Conservation (phyloP, 192 early-diverging fungal genomes). For the Backusella macrospora region DNA sequence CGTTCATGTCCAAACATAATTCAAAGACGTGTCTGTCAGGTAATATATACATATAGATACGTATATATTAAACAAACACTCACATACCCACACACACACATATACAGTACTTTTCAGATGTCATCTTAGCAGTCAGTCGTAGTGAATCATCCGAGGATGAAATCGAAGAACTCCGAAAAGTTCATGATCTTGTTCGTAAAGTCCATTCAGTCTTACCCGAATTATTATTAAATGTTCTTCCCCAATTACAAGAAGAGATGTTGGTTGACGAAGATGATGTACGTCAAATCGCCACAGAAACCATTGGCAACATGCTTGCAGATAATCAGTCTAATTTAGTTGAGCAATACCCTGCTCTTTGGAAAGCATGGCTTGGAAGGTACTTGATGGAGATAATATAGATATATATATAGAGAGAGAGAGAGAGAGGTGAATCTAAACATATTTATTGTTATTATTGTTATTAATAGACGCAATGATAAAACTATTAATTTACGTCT, state of each 20-base stretch:
- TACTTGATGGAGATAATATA: constrained; percentile 30
- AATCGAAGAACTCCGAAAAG: constrained; percentile 59
- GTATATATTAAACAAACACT: constrained; percentile 22
- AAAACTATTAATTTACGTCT: constrained; percentile 70
- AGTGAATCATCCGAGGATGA: constrained; percentile 50
- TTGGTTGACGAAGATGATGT: constrained; percentile 79
- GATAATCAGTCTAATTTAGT: constrained; percentile 72
- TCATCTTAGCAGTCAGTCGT: constrained; percentile 64
- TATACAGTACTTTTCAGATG: constrained; percentile 83
- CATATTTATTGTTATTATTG: too few relatives aligned
- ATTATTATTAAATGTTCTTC: constrained; percentile 88
- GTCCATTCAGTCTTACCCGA: constrained; percentile 75
- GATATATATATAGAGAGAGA: background rate
- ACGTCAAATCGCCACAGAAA: constrained; percentile 73
- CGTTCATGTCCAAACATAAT: constrained; percentile 73
- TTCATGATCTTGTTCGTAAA: constrained; percentile 82
- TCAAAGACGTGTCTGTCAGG: constrained; percentile 90
- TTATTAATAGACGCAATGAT: constrained; percentile 65
- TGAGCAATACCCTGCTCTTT: constrained; percentile 74
- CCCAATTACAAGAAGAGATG: constrained; percentile 92
- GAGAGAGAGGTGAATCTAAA: too few relatives aligned
- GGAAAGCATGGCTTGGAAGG: constrained; percentile 86
- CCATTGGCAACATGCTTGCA: constrained; percentile 88
- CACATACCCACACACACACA: background rate
- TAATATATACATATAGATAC: constrained; percentile 17